phyloP scores from a whole-genome alignment of 2,329 filamentous ascomycete genomes.

The Botrytis porri region DNA sequence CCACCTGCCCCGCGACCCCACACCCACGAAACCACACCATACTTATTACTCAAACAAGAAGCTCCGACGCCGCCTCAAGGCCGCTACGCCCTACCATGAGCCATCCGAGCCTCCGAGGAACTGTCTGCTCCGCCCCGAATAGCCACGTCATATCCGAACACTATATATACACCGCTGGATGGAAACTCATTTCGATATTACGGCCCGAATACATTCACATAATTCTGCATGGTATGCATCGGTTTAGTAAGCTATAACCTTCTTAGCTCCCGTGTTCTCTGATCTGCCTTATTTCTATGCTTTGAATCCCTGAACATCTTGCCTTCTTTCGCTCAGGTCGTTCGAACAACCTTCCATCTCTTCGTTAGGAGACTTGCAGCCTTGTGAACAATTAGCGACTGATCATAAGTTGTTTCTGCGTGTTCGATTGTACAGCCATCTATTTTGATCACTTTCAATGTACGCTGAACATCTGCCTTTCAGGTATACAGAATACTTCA shows the following conservation, averaged over 20 bases:
- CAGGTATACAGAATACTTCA: no score
- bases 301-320: not conserved
- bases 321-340: not conserved
- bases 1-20: not conserved
- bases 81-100: not conserved
- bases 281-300: not conserved
- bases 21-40: no score
- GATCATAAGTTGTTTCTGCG: not conserved
- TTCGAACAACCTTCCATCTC: not conserved
- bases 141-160: not conserved
- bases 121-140: not conserved
- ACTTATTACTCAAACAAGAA: not conserved
- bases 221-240: not conserved
- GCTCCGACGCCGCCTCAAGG: not conserved
- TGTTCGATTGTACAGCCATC: not conserved
- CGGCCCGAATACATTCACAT: not conserved
- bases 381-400: not conserved
- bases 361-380: not conserved
- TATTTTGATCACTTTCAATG: not conserved
- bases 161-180: not conserved
- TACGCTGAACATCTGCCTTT: not conserved
- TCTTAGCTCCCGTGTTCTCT: not conserved
- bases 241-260: not conserved
- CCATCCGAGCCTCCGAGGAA: not conserved
- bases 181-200: not conserved